phyloP scores from a whole-genome alignment of 345 rosid genomes.

The Gossypium anomalum region DNA sequence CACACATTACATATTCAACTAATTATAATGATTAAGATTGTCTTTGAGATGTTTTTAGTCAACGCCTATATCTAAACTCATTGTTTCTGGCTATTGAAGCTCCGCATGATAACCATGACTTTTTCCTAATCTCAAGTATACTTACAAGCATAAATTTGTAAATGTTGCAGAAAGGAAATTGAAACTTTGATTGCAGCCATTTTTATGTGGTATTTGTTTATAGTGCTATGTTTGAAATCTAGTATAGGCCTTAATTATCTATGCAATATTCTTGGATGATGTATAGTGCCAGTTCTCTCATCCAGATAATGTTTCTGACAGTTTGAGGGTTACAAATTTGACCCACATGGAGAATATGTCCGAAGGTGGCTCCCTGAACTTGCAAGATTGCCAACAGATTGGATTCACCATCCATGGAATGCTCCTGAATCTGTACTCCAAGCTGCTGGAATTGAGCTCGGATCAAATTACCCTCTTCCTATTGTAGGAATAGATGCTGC shows the following conservation, averaged over 20 bases:
- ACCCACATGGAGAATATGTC: slow-evolving; percentile 89
- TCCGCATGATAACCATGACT: neutral
- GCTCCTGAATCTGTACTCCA: slow-evolving; percentile 89
- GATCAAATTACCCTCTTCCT: slow-evolving; percentile 92
- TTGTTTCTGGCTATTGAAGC: neutral
- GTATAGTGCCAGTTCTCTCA: slow-evolving; percentile 1
- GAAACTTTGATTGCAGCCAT: neutral
- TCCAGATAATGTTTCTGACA: slow-evolving; percentile 27
- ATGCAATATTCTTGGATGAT: neutral
- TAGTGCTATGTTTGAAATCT: neutral
- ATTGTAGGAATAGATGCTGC: slow-evolving; percentile 81
- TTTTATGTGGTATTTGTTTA: neutral
- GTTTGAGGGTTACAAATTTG: slow-evolving; percentile 92
- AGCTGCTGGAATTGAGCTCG: slow-evolving; percentile 97
- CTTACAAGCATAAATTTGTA: neutral
- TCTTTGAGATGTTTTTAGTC: neutral
- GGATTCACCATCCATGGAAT: slow-evolving; percentile 99
- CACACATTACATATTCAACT: neutral
- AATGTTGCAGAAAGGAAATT: slow-evolving; percentile 5
- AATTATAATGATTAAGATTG: neutral
- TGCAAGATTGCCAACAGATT: slow-evolving; percentile 92
- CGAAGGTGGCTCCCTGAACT: slow-evolving; percentile 98
- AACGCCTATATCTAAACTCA: neutral
- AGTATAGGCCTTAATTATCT: neutral
- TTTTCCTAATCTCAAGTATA: neutral